Percentiles rank a stretch among this genome's conserved stretches.
These are phyloP conservation scores for Daldinia bambusicola DNA, from an alignment of 495 filamentous ascomycete genomes.

Conservation along the genomic window DNA sequence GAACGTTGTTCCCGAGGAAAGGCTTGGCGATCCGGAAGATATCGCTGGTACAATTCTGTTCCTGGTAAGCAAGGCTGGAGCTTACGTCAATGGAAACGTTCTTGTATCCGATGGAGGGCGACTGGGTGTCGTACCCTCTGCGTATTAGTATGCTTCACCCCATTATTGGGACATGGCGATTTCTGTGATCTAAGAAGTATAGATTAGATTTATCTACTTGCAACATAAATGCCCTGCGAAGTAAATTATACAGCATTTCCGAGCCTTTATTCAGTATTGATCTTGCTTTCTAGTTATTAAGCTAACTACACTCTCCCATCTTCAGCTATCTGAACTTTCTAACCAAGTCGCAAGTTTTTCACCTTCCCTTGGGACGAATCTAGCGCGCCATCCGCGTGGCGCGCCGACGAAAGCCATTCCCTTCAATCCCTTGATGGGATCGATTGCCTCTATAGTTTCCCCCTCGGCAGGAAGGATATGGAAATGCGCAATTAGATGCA, in stretches of 20 bases:
- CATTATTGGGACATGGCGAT: background rate
- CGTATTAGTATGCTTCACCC: conserved; percentile 48
- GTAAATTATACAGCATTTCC: background rate
- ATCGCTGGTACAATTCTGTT: conserved; percentile 62
- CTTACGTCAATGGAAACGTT: conserved; percentile 63
- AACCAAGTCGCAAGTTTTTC: conserved; percentile 31
- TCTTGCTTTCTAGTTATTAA: too few species aligned
- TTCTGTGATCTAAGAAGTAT: background rate
- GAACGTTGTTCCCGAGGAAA: conserved; percentile 58
- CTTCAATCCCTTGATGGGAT: conserved; percentile 28
- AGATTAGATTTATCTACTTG: background rate
- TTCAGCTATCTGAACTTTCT: conserved; percentile 17
- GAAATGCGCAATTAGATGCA: conserved; percentile 75
- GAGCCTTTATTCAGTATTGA: background rate
- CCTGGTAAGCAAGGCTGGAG: conserved; percentile 61
- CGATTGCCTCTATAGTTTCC: conserved; percentile 24
- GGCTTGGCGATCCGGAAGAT: conserved; percentile 61
- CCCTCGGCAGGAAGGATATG: conserved; percentile 36
- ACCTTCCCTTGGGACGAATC: conserved; percentile 30
- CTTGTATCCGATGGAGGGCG: conserved; percentile 64
- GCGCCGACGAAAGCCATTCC: conserved; percentile 24
- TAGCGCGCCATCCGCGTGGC: conserved; percentile 32
- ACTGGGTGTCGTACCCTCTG: conserved; percentile 53
- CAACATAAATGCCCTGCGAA: background rate
- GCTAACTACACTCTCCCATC: background rate